phyloP scores from a whole-genome alignment of 2,329 filamentous ascomycete species.

The Verticillium alfalfae region DNA sequence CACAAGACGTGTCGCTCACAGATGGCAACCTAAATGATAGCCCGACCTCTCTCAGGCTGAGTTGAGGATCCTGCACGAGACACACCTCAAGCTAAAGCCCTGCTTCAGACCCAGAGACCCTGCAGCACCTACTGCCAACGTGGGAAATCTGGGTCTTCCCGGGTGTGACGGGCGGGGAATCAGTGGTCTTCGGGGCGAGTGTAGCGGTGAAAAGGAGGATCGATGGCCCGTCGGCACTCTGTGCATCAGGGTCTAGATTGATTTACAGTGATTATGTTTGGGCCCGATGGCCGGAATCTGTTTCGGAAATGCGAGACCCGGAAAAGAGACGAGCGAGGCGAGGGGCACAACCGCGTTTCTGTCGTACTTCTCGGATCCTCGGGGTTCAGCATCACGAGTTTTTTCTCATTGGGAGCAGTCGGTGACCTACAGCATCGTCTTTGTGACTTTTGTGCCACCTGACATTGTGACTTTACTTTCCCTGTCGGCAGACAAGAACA shows the following conservation, averaged over 20 bases:
- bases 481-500: too few relatives aligned
- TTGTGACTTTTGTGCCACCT: too few relatives aligned
- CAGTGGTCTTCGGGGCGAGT: not conserved
- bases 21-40: too few relatives aligned
- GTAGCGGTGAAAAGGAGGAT: not conserved
- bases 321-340: not conserved
- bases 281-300: not conserved
- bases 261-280: not conserved
- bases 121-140: not conserved
- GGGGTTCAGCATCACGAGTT: not conserved
- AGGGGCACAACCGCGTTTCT: not conserved
- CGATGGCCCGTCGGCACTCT: not conserved
- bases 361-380: not conserved
- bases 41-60: not conserved
- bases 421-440: too few relatives aligned
- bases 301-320: not conserved
- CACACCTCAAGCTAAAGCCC: not conserved
- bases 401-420: too few relatives aligned
- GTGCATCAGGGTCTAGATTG: not conserved
- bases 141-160: not conserved
- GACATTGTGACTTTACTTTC: too few relatives aligned
- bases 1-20: too few relatives aligned
- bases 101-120: not conserved
- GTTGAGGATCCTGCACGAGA: not conserved
- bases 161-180: not conserved